Evolutionary conservation across 306 rosid species (phyloP), one percentile per base, ranked within the genome.

Genomic region (Cucumis melo): DNA sequence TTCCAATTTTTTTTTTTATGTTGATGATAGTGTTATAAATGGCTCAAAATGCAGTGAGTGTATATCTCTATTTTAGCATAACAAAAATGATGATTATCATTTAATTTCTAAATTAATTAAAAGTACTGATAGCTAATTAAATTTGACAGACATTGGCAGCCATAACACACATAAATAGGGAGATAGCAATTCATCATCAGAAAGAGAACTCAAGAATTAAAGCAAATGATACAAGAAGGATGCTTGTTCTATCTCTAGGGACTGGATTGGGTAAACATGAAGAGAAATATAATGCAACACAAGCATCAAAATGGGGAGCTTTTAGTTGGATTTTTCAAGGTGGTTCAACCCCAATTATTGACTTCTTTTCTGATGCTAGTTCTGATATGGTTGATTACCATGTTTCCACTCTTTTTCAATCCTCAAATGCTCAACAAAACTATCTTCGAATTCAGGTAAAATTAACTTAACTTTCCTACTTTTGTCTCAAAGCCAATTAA

Each of bases 371-470:
- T 0, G 86, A 87, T 23, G 86, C 88, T 8, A 87, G 83, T 54
- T 73, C 85, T 5, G 88, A 87, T 57, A 63, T 87, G 56, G 90
- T 84, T 21, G 90, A 87, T 34, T 23, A 80, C 23, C 84, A 87
- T 19, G 82, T 82, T 11, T 82, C 85, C 48, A 61, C 88, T 19
- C 79, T 87, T 75, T 87, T 87, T 48, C 85, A 78, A 38, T 63
- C 79, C 13, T n/a, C 24, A 6, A 62, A 60, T 12, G 63, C 39
- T 17, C 23, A 76, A 10, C 62, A 78, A 62, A 80, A 78, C 10
- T 87, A 87, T 79, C 85, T 87, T 6, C 83, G 90, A 1, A 87
- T 87, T 77, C 90, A 87, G 86, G 88, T 80, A 84, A n/a, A n/a
- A 38, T 32, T 3, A 3, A 32, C 36, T 32, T 32, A 32, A 32